These are phyloP conservation scores for Crithidia fasciculata DNA, from an alignment of 208 protist genomes.

Conservation along the genomic window DNA sequence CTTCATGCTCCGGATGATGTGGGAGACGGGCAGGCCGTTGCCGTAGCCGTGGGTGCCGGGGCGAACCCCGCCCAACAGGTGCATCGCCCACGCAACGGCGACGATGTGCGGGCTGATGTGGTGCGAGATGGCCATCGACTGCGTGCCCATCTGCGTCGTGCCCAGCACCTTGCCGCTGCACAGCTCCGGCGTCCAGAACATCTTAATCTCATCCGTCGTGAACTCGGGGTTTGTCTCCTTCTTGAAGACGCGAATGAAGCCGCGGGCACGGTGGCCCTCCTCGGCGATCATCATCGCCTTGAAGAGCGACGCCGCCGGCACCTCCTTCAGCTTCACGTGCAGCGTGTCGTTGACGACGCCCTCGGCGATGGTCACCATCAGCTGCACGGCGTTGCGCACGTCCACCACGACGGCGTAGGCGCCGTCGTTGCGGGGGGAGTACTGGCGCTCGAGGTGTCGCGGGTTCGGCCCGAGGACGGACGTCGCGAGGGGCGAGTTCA, in stretches of 20 bases:
- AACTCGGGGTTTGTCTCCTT: slow-evolving; percentile 62
- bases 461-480: slow-evolving; percentile 59
- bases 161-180: slow-evolving; percentile 87
- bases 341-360: slow-evolving; percentile 72
- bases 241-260: slow-evolving; percentile 80
- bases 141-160: slow-evolving; percentile 72
- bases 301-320: slow-evolving; percentile 79
- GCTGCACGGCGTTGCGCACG: slow-evolving; percentile 82
- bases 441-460: slow-evolving; percentile 39
- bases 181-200: slow-evolving; percentile 85
- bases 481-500: slow-evolving; percentile 59
- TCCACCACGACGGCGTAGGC: slow-evolving; percentile 87
- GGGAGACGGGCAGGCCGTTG: slow-evolving; percentile 80
- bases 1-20: slow-evolving; percentile 81
- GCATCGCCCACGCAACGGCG: slow-evolving; percentile 88
- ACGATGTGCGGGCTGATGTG: slow-evolving; percentile 89
- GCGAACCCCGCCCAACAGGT: slow-evolving; percentile 77
- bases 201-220: slow-evolving; percentile 66
- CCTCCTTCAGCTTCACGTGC: slow-evolving; percentile 74
- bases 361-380: slow-evolving; percentile 89
- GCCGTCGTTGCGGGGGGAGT: slow-evolving; percentile 65
- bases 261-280: slow-evolving; percentile 72
- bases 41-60: slow-evolving; percentile 75
- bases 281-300: slow-evolving; percentile 82
- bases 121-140: slow-evolving; percentile 65